Conservation (phyloP, 306 rosid genomes). For the Sophora flavescens region DNA sequence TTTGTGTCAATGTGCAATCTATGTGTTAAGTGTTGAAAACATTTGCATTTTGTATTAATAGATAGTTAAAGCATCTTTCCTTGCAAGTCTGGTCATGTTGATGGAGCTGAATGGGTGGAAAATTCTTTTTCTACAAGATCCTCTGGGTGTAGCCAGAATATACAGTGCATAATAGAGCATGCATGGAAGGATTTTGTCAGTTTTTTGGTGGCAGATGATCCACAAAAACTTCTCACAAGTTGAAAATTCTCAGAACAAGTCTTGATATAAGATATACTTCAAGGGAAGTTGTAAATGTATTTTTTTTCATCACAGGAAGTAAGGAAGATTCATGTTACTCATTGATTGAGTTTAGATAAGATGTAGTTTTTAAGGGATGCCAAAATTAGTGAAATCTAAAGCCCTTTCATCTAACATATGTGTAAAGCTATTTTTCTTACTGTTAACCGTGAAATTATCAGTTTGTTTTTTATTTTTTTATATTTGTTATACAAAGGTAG, state of each 20-base stretch:
- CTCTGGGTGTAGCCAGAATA: background rate
- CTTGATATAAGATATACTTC: background rate
- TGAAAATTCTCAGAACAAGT: background rate
- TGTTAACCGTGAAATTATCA: background rate
- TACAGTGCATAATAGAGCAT: background rate
- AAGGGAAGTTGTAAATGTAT: background rate
- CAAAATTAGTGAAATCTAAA: background rate
- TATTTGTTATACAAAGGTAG: too few relatives aligned
- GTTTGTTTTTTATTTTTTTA: too few relatives aligned
- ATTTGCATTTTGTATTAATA: constrained; percentile 1
- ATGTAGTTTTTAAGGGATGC: background rate
- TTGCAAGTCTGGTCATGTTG: background rate
- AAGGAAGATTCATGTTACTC: background rate
- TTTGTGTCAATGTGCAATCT: background rate
- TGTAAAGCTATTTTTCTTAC: background rate
- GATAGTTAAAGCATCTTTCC: background rate
- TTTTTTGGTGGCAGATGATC: background rate
- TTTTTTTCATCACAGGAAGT: background rate
- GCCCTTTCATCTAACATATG: background rate
- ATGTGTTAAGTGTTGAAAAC: background rate
- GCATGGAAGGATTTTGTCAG: background rate
- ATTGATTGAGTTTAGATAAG: background rate
- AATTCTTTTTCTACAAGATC: background rate
- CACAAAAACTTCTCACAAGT: background rate
- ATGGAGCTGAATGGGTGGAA: background rate